Base-by-base conservation (phyloP, 805 yeast genomes). In the Debaryomyces maramus region DNA sequence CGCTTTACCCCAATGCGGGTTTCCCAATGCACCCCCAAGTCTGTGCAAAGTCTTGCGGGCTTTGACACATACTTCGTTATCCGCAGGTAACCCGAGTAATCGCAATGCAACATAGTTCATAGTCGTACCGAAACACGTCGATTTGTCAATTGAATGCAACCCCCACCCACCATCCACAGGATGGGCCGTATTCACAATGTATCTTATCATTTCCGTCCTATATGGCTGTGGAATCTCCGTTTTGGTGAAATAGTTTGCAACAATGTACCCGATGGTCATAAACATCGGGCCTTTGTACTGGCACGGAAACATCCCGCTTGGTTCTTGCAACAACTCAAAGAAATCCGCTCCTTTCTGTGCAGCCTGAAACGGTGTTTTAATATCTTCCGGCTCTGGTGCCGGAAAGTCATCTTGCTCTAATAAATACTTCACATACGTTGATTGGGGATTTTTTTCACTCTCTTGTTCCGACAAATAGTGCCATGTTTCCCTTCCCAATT, bases 151-250 rank as follows among this genome's bases (percentile, higher is more conserved):
- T 4, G 89, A 79, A 59, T 93, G 97, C 27, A 93, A 70, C 0
- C 99, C 99, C 99, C 99, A 93, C 2, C 99, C 99, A n/a, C 99
- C 99, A 61, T 93, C 99, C 0, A 90, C 96, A 0, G 97, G 97
- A 58, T 93, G 97, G 0, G 97, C 83, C 0, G 88, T 77, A 58
- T 93, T 93, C n/a, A 88, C 87, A 13, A 93, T 64, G 56, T 90
- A 93, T 43, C 99, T 73, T 19, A 85, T 79, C 55, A 93, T 63
- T 61, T 93, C 99, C 10, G 65, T 63, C 46, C 70, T 70, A 52
- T 75, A 78, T 27, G 77, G 82, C 21, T 80, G 81, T 0, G 90
- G 83, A 26, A 93, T 85, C 8, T 77, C 77, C 0, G 80, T 73
- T 26, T 78, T 76, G 9, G 90, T 76, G 57, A 81, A 81, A 61